These are phyloP conservation scores for Cercophora sp. DNA, from an alignment of 495 filamentous ascomycete genomes.

Conservation along the genomic window DNA sequence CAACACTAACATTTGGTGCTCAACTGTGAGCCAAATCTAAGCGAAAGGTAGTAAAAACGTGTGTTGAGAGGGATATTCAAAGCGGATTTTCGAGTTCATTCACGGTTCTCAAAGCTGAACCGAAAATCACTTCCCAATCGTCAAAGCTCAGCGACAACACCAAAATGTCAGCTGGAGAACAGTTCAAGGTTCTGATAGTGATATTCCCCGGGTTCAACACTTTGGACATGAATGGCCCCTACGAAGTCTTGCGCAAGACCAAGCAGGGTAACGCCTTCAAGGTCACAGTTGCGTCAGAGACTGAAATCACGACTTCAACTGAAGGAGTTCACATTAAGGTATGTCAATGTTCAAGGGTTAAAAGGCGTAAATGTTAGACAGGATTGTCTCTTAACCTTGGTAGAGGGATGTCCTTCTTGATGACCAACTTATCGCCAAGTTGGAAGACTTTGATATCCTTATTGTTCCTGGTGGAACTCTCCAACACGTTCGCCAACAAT, in stretches of 20 bases:
- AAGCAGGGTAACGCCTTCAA: not conserved
- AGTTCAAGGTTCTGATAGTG: slow-evolving; percentile 9
- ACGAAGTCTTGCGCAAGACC: slow-evolving; percentile 9
- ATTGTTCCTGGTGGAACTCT: slow-evolving; percentile 8
- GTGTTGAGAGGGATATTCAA: too few relatives aligned
- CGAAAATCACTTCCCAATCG: too few relatives aligned
- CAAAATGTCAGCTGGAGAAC: too few relatives aligned
- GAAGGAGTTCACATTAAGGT: slow-evolving; percentile 13
- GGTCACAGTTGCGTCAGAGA: slow-evolving; percentile 10
- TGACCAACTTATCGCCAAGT: slow-evolving; percentile 1
- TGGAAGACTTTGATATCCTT: slow-evolving; percentile 7
- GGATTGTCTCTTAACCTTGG: too few relatives aligned
- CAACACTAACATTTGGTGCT: too few relatives aligned
- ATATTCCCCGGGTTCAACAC: slow-evolving; percentile 17
- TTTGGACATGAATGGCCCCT: slow-evolving; percentile 14
- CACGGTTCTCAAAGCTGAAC: too few relatives aligned
- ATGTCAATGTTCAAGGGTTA: too few relatives aligned
- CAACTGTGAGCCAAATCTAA: too few relatives aligned
- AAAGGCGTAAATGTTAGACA: too few relatives aligned
- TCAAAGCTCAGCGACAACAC: too few relatives aligned
- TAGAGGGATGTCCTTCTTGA: slow-evolving; percentile 12
- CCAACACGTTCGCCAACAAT: not conserved
- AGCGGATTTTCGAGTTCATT: too few relatives aligned
- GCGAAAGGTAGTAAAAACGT: too few relatives aligned
- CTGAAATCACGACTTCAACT: slow-evolving; percentile 5